Evolutionary conservation across 2,329 filamentous ascomycete genomes (phyloP), one percentile per base, ranked within the genome.

Genomic region (Ophiostoma ulmi): DNA sequence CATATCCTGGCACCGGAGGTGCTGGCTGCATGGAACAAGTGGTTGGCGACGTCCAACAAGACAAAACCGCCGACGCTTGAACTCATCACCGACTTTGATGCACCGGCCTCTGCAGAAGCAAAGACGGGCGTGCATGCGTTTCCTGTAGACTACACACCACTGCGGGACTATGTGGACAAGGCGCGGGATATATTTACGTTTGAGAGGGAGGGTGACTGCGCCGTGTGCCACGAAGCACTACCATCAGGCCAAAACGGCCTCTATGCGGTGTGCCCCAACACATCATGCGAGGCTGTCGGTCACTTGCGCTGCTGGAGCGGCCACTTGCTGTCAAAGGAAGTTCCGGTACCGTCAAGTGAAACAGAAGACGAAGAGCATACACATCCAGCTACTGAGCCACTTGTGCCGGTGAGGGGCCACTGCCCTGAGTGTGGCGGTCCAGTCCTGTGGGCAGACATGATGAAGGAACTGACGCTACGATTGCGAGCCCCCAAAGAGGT

Each of bases 401-500:
- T 97, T 1, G 76, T 97, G 1, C 94, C 94, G 0, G 82, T 86
- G 1, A 77, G 83, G 44, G 93, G 93, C 2, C 79, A 76, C 1
- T 98, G 94, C 80, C 92, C 92, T 0, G 80, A 81, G 26, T 98
- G 94, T 77, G 80, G 83, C 0, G 82, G 82, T 0, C 79, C 82
- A 5, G 80, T 93, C 1, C 78, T 83, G 68, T 98, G 94, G 94
- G 83, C 84, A 0, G 86, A 91, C 67, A 87, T 97, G 80, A 90
- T 96, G 81, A 94, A 89, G 77, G 94, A 97, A 77, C 80, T 97
- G 75, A 95, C 86, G 68, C 80, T 97, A 67, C 85, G 94, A 41
- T 82, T 87, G 48, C 85, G 92, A 35, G 93, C 90, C 0, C 79
- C 84, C 70, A 90, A 90, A 71, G 90, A 93, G 74, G 81, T 94